Evolutionary conservation across 2,329 filamentous ascomycete species (phyloP).

Genomic region (Scytalidium sp.): DNA sequence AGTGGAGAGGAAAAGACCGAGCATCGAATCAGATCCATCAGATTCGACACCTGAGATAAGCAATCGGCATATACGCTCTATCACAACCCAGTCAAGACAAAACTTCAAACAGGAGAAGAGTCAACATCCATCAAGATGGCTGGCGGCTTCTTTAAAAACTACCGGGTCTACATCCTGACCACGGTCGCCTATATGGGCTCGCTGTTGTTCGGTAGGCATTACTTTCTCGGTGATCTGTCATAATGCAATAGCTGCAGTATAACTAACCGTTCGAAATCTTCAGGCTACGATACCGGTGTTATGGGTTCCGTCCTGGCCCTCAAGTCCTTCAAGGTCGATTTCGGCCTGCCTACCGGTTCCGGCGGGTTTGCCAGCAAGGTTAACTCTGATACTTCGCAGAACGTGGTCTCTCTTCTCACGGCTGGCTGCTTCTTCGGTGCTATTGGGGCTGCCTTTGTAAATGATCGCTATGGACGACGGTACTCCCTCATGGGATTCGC

Average conservation of each 20-base stretch:
- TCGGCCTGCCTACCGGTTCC: constrained; percentile 15
- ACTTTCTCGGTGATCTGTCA: no score
- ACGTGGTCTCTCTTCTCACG: constrained; percentile 47
- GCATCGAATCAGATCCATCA: no score
- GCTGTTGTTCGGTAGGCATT: constrained; percentile 22
- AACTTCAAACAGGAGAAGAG: no score
- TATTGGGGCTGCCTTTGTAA: constrained; percentile 44
- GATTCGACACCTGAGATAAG: no score
- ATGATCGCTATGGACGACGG: constrained; percentile 41
- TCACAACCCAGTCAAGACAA: no score
- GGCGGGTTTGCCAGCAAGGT: constrained; percentile 13
- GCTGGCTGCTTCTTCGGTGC: constrained; percentile 49
- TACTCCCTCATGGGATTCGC: constrained; percentile 41
- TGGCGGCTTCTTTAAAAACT: constrained; percentile 17
- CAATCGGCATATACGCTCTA: no score
- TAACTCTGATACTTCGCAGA: constrained; percentile 19
- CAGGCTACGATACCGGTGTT: constrained; percentile 23
- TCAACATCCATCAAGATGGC: constrained; percentile 12
- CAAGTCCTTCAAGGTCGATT: constrained; percentile 19
- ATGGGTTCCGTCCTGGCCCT: constrained; percentile 22
- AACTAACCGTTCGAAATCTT: no score
- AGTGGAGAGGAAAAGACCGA: no score
- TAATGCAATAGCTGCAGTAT: no score
- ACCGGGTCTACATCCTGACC: constrained; percentile 19
- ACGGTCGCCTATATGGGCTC: constrained; percentile 23